Evolutionary conservation across 352 stramenopile genomes (phyloP).

Genomic region (Phytophthora foliorum): DNA sequence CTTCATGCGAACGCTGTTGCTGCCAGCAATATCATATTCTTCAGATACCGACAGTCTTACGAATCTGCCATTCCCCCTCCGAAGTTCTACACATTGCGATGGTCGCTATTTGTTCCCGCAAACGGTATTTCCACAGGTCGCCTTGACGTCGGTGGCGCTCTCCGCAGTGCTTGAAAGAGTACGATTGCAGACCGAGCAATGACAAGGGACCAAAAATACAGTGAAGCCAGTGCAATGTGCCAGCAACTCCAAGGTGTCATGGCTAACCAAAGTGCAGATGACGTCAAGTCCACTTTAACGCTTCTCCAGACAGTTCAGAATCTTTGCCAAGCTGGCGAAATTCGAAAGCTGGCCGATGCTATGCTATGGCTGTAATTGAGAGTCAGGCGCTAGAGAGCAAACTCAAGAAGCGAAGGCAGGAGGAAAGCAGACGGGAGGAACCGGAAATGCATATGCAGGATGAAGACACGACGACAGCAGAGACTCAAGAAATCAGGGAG

Average conservation of each 20-base stretch:
- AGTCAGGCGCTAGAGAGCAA: background rate
- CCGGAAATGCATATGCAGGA: background rate
- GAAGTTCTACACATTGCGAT: slow-evolving; percentile 17
- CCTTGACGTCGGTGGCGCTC: background rate
- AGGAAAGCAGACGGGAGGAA: background rate
- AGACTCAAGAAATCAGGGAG: background rate
- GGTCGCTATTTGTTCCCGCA: background rate
- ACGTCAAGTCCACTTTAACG: background rate
- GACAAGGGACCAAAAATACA: slow-evolving; percentile 7
- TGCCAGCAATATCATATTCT: slow-evolving; percentile 19
- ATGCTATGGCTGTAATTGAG: slow-evolving; percentile 10
- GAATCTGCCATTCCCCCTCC: slow-evolving; percentile 17
- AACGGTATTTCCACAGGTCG: slow-evolving; percentile 19
- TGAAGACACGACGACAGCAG: background rate
- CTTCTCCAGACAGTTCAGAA: slow-evolving; percentile 7
- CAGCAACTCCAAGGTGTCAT: slow-evolving; percentile 17
- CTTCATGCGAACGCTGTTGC: slow-evolving; percentile 18
- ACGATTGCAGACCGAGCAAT: background rate
- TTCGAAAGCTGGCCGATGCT: slow-evolving; percentile 11
- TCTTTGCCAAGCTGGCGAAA: slow-evolving; percentile 4
- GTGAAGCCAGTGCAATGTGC: background rate
- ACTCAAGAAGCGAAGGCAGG: background rate
- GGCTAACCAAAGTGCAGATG: slow-evolving; percentile 1
- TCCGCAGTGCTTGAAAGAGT: background rate
- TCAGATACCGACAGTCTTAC: background rate